Base-by-base conservation (phyloP, 768 basidiomycete genomes). In the Pleurotus cornucopiae region DNA sequence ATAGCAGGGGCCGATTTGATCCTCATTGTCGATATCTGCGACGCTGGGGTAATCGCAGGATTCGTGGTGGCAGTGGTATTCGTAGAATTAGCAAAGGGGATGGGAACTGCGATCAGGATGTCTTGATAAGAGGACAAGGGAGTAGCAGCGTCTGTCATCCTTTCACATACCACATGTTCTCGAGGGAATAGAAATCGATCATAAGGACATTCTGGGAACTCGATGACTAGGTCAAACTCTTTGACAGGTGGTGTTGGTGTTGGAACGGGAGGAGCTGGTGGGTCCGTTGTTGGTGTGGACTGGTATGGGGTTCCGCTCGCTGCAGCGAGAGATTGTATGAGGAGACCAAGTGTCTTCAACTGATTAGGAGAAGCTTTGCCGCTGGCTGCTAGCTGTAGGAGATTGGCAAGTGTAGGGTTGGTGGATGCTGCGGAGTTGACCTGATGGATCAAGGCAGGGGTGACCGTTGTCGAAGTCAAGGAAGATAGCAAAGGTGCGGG, bases 161-260 rank as follows among this genome's bases (percentile, higher is more conserved):
- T 68, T 59, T 86, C 80, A 58, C 75, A 83, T 26, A 77, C 68
- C 6, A 77, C 77, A 4, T 76, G 73, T 18, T 80, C 82, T 30
- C 86, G 80, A 51, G 89, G 88, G 54, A 91, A 73, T 5, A 87
- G 61, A 81, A 82, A 86, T n/a, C 84, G 79, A 46, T 89, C 86
- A 43, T 73, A 72, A 2, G 81, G 74, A 4, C 72, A 69, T 62
- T 91, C 89, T 49, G 76, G 71, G 60, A 89, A 91, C 63, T 89
- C 87, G 51, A 92, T 63, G 20, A 91, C 81, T 1, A 92, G 64
- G 64, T 91, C 89, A 62, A 84, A 88, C n/a, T 81, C 79, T 63
- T 79, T 84, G 34, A 76, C 64, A 14, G 79, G 64, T 43, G 43
- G 62, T 41, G 67, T 58, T 37, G 59, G 14, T 12, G 54, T 30